Conservation (phyloP, 257 asterid species). For the Sherardia arvensis region DNA sequence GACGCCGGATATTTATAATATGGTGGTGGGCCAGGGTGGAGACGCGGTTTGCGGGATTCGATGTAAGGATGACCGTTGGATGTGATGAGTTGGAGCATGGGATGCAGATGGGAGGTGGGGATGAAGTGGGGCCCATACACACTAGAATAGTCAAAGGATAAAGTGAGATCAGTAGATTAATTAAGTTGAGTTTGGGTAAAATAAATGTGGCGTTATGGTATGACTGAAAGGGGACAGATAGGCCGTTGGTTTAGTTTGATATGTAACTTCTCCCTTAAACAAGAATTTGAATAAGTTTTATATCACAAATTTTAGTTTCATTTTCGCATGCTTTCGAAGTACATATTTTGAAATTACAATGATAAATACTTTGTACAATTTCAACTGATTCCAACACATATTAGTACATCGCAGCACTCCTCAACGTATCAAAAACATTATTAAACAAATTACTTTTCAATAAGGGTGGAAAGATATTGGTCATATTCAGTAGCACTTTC, state of each 20-base stretch:
- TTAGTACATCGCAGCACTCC: too few species aligned
- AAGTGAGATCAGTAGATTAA: slow-evolving; percentile 1
- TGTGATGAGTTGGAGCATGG: slow-evolving; percentile 6
- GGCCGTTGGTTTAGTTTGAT: slow-evolving; percentile 6
- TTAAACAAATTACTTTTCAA: too few species aligned
- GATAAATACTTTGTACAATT: too few species aligned
- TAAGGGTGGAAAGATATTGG: too few species aligned
- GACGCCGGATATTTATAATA: slow-evolving; percentile 6
- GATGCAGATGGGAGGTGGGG: background rate
- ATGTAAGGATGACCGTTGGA: slow-evolving; percentile 42
- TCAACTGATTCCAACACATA: too few species aligned
- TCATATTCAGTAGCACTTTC: too few species aligned
- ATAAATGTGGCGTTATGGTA: background rate
- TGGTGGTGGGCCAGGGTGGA: slow-evolving; percentile 4
- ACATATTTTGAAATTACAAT: too few species aligned
- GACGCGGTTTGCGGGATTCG: slow-evolving; percentile 32
- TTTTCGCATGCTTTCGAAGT: too few species aligned
- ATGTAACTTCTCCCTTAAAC: too few species aligned
- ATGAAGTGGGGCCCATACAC: slow-evolving; percentile 3
- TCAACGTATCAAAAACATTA: too few species aligned
- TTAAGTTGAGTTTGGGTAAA: background rate
- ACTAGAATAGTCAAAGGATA: slow-evolving; percentile 12
- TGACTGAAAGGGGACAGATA: background rate
- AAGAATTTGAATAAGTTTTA: too few species aligned
- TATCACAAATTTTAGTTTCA: too few species aligned